A percentile compares a stretch with the other conserved stretches of the same genome.
These are phyloP conservation scores for Ganoderma leucocontextum DNA, from an alignment of 1,284 basidiomycete genomes.

Conservation along the genomic window DNA sequence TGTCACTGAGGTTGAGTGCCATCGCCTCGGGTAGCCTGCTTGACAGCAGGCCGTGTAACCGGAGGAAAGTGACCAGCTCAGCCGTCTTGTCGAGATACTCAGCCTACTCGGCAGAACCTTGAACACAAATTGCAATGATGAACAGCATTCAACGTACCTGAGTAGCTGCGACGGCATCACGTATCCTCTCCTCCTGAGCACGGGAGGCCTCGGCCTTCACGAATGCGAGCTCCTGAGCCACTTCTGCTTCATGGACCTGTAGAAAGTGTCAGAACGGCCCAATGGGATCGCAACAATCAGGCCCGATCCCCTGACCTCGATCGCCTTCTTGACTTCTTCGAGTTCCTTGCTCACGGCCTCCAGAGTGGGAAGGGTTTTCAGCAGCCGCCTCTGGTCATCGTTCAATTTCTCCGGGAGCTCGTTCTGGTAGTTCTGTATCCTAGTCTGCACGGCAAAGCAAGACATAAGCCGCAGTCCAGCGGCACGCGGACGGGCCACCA, in stretches of 20 bases:
- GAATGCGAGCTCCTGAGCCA: conserved; percentile 59
- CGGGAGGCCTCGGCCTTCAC: conserved; percentile 64
- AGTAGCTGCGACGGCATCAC: conserved; percentile 62
- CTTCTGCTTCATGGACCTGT: conserved; percentile 71
- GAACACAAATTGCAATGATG: conserved; percentile 7
- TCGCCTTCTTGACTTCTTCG: conserved; percentile 79
- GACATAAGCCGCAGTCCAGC: conserved; percentile 21
- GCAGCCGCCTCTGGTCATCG: conserved; percentile 80
- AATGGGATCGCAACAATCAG: conserved; percentile 31
- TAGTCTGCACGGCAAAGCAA: conserved; percentile 56
- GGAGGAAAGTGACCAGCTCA: conserved; percentile 70
- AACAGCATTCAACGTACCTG: conserved; percentile 53
- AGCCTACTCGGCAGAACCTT: conserved; percentile 43
- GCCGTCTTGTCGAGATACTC: conserved; percentile 49
- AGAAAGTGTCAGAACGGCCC: conserved; percentile 17
- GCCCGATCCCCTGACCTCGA: conserved; percentile 63
- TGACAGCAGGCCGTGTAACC: conserved; percentile 67
- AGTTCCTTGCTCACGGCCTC: conserved; percentile 84
- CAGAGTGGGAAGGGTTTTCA: conserved; percentile 75
- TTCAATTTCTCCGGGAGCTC: conserved; percentile 78
- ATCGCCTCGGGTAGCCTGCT: conserved; percentile 53
- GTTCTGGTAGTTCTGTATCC: conserved; percentile 74
- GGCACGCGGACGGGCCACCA: conserved; percentile 16
- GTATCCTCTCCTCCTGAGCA: conserved; percentile 59
- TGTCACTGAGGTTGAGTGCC: conserved; percentile 54